These are phyloP conservation scores for Hypoxylon sp. DNA, from an alignment of 2,329 filamentous ascomycete species.

Conservation along the genomic window DNA sequence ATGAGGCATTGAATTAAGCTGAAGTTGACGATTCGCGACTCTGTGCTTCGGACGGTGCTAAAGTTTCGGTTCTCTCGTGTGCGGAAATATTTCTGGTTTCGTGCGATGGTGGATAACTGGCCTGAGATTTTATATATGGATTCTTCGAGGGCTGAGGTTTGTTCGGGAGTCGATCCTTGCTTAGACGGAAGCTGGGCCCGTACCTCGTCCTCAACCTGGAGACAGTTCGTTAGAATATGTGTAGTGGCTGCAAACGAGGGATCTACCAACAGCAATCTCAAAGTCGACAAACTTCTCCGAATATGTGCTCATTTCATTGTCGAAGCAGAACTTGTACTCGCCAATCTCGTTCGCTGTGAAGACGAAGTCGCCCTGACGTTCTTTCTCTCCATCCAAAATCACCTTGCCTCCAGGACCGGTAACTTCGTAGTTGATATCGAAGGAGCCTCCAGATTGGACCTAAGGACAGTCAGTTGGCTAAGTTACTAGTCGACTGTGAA, in stretches of 20 bases:
- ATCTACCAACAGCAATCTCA: conserved; percentile 84
- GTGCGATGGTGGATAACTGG: conserved; percentile 91
- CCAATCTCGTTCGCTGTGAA: conserved; percentile 91
- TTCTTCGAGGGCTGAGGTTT: conserved; percentile 90
- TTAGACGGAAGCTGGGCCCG: conserved; percentile 52
- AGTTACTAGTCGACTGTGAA: neutral
- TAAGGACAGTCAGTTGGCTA: conserved; percentile 56
- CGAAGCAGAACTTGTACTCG: conserved; percentile 98
- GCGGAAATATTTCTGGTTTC: conserved; percentile 99
- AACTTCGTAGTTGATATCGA: conserved; percentile 95
- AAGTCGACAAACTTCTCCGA: conserved; percentile 98
- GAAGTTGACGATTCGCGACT: conserved; percentile 97
- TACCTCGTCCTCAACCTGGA: conserved; percentile 52
- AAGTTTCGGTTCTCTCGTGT: conserved; percentile 99
- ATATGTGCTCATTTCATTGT: conserved; percentile 98
- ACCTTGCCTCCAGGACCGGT: conserved; percentile 84
- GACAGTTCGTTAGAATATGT: conserved; percentile 37
- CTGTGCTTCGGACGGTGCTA: conserved; percentile 96
- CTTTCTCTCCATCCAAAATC: conserved; percentile 89
- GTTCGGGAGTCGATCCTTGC: conserved; percentile 77
- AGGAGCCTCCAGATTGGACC: conserved; percentile 98
- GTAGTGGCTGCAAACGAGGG: conserved; percentile 7
- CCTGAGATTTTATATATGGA: conserved; percentile 95
- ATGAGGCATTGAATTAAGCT: conserved; percentile 92
- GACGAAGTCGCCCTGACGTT: conserved; percentile 96